Conservation (phyloP, 202 grass and related monocot genomes). For the Hordeum pubiflorum region DNA sequence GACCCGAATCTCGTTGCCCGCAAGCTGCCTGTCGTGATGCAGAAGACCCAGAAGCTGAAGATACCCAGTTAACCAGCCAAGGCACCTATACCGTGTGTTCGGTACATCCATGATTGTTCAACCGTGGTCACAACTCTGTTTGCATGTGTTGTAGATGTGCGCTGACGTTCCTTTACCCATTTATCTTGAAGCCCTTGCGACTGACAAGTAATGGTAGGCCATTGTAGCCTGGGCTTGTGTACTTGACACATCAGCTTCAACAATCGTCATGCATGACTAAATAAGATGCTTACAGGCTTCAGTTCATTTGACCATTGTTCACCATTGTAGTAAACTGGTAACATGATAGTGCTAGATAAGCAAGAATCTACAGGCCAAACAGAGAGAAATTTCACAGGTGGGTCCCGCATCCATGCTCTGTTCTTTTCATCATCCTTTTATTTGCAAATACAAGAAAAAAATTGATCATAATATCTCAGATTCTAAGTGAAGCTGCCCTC, state of each 20-base stretch:
- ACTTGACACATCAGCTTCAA: background rate
- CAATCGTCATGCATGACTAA: background rate
- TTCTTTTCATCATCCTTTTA: too few species aligned
- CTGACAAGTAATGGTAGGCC: background rate
- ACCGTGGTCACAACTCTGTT: background rate
- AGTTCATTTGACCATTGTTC: background rate
- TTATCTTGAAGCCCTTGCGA: background rate
- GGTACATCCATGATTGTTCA: background rate
- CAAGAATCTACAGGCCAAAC: too few species aligned
- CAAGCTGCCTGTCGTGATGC: conserved; percentile 54
- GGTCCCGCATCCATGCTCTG: too few species aligned
- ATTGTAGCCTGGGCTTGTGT: background rate
- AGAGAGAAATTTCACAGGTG: too few species aligned
- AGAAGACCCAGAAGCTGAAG: conserved; percentile 70
- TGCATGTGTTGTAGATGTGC: conserved; percentile 12
- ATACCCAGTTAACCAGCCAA: conserved; percentile 34
- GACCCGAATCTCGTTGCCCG: conserved; percentile 70
- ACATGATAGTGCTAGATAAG: too few species aligned
- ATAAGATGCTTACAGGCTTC: background rate
- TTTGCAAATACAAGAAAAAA: too few species aligned
- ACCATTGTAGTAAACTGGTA: background rate
- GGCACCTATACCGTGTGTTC: background rate
- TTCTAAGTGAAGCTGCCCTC: too few species aligned
- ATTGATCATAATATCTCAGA: too few species aligned
- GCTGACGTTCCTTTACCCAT: background rate